These are phyloP conservation scores for Neolentinus lepideus DNA, from an alignment of 1,284 basidiomycete genomes.

Conservation along the genomic window DNA sequence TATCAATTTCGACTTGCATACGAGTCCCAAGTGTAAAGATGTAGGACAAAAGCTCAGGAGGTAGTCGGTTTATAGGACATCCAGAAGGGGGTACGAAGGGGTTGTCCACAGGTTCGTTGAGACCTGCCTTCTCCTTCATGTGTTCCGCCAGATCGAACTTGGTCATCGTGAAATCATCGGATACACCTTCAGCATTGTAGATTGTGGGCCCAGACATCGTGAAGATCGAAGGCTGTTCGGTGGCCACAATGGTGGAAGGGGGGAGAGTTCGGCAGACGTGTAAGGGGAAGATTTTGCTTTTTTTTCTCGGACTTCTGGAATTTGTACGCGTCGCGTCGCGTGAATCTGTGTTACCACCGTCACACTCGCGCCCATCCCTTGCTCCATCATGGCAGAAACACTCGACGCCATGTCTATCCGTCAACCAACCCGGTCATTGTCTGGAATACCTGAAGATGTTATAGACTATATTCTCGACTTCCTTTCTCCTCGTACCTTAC, in stretches of 20 bases:
- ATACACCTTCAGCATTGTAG: not conserved
- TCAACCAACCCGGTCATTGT: no score
- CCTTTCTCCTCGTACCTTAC: not conserved
- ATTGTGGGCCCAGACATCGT: not conserved
- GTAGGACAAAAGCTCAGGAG: slow-evolving; percentile 48
- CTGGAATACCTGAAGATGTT: no score
- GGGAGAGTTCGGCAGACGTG: no score
- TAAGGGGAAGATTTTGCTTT: no score
- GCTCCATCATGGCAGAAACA: no score
- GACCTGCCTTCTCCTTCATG: slow-evolving; percentile 14
- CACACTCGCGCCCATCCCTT: no score
- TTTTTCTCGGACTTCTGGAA: no score
- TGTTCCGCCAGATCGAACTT: not conserved
- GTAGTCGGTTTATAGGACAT: slow-evolving; percentile 49
- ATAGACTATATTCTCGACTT: not conserved
- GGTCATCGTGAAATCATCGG: not conserved
- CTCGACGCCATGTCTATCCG: no score
- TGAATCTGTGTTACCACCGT: no score
- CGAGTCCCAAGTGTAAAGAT: slow-evolving; percentile 46
- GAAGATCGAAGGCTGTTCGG: no score
- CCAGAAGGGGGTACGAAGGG: slow-evolving; percentile 38
- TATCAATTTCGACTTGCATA: slow-evolving; percentile 26
- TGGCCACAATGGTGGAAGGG: no score
- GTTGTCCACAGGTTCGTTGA: slow-evolving; percentile 19
- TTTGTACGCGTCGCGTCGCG: no score